Base-by-base conservation (phyloP, 1,284 basidiomycete genomes). In the Grifola frondosa region DNA sequence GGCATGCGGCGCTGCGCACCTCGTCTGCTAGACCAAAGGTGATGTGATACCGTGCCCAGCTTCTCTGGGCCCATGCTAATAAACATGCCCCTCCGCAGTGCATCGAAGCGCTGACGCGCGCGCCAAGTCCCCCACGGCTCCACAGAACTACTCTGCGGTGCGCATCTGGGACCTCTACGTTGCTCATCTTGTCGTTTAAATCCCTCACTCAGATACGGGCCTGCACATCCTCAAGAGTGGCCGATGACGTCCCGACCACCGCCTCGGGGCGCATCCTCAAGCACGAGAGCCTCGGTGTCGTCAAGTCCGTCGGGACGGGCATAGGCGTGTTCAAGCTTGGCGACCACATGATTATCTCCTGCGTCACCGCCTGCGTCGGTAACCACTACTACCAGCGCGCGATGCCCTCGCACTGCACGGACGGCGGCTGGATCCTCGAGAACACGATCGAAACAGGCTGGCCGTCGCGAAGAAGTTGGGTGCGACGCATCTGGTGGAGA, bases 141-240 rank as follows among this genome's bases (percentile, higher is more conserved):
- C 29, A 43, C 4, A 57, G 60, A 32, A 47, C 51, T 16, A 55
- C 59, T 62, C 37, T 62, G 60, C 35, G 60, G 60, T 58, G 38
- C 6, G 53, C 39, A 7, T 35, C 21, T 13, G 25, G n/a, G 17
- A 12, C 9, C 22, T 38, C 25, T n/a, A n/a, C 24, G 23, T 38
- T 7, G 6, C 10, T 30, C 30, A 16, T 9, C 23, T 7, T 9
- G 9, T 15, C 20, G n/a, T n/a, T n/a, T n/a, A n/a, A n/a, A 17
- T 8, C 11, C 6, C 20, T 21, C 37, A 26, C n/a, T 25, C 30
- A 40, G 55, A 55, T 8, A 62, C 60, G 19, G 60, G 61, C 40
- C 54, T 62, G 8, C 60, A 61, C 42, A 62, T 61, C 21, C 47
- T 62, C 31, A 58, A 61, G 39, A 59, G 60, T 30, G 57, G 61